Evolutionary conservation across 805 yeast genomes (phyloP).

Genomic region (Zygosaccharomyces gambellarensis): DNA sequence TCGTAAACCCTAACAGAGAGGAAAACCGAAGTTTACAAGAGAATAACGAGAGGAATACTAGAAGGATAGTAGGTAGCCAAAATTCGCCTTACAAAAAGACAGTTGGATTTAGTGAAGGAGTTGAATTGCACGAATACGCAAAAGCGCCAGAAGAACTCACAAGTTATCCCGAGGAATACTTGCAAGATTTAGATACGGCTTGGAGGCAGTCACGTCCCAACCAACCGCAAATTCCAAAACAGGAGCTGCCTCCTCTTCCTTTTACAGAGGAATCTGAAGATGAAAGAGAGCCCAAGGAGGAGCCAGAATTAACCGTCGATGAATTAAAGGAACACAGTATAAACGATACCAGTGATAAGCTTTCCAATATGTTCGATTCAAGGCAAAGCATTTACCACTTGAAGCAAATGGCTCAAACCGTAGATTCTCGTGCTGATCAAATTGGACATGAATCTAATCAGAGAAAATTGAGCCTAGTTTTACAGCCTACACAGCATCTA

Average conservation of each 20-base stretch:
- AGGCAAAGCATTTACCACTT: slow-evolving; percentile 12
- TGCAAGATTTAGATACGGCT: slow-evolving; percentile 2
- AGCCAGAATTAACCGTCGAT: slow-evolving; percentile 10
- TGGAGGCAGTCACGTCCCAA: slow-evolving; percentile 8
- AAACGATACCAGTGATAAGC: slow-evolving; percentile 12
- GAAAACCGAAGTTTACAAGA: slow-evolving; percentile 4
- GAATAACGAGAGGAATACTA: not conserved
- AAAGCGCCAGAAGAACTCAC: slow-evolving; percentile 4
- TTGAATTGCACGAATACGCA: slow-evolving; percentile 16
- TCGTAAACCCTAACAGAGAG: slow-evolving; percentile 27
- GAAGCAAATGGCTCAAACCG: slow-evolving; percentile 19
- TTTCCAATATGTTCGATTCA: slow-evolving; percentile 16
- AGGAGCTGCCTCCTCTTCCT: not conserved
- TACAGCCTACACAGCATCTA: slow-evolving; percentile 26
- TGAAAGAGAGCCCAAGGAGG: slow-evolving; percentile 8
- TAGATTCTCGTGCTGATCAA: slow-evolving; percentile 8
- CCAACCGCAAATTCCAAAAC: not conserved
- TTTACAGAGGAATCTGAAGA: slow-evolving; percentile 4
- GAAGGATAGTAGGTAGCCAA: not conserved
- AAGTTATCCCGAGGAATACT: not conserved
- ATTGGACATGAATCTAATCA: slow-evolving; percentile 1
- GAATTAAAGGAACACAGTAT: slow-evolving; percentile 17
- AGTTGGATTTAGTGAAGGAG: slow-evolving; percentile 19
- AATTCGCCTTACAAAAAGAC: slow-evolving; percentile 10
- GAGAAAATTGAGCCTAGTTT: slow-evolving; percentile 9